These are phyloP conservation scores for Fusarium sp. DNA, from an alignment of 2,329 filamentous ascomycete genomes.

Conservation along the genomic window DNA sequence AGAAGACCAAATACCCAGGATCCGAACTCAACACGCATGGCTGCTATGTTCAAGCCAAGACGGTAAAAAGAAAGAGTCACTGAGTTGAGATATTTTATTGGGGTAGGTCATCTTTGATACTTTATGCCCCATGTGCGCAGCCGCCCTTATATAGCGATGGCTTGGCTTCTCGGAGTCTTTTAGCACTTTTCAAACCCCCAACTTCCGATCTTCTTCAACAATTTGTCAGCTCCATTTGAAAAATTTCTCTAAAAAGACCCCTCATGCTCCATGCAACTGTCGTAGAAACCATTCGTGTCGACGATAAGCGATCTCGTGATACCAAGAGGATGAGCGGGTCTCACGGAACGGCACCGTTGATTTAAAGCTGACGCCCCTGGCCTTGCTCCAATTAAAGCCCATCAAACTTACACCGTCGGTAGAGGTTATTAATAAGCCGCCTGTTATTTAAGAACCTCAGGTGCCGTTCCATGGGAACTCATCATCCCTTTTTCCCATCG, in stretches of 20 bases:
- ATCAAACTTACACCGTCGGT: background rate
- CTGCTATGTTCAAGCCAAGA: background rate
- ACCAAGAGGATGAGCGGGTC: background rate
- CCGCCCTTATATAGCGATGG: background rate
- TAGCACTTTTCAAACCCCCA: no score
- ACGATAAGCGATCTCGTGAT: background rate
- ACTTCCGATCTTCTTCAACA: background rate
- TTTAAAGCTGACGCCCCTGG: background rate
- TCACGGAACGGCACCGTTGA: conserved; percentile 2
- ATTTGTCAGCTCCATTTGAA: background rate
- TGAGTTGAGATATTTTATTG: background rate
- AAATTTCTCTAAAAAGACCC: background rate
- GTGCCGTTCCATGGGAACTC: background rate
- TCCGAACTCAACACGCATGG: background rate
- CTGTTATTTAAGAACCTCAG: background rate
- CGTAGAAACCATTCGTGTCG: background rate
- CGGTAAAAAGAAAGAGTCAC: background rate
- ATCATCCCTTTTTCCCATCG: background rate
- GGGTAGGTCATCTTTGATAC: background rate
- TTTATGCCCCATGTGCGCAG: background rate
- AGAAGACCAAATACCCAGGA: background rate
- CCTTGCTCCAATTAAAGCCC: background rate
- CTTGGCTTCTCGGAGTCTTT: background rate
- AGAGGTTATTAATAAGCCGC: background rate
- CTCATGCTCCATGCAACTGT: background rate